A percentile compares a stretch with the other conserved stretches of the same genome.
phyloP scores from a whole-genome alignment of 2,329 filamentous ascomycete genomes.

The Lasiodiplodia gonubiensis region DNA sequence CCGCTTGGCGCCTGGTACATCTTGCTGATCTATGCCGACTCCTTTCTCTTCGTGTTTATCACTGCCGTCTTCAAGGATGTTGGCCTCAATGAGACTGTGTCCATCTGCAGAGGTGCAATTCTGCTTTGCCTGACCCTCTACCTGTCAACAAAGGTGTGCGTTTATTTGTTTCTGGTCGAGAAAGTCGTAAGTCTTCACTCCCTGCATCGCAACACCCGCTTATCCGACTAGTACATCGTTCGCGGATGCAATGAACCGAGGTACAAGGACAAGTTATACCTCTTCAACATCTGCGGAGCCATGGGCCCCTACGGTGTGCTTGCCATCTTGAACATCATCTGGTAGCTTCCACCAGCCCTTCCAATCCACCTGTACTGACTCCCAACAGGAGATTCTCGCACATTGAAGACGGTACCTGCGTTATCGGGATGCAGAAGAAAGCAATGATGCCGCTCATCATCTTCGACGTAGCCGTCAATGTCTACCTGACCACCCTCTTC shows the following conservation, averaged over 20 bases:
- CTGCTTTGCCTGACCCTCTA: conserved; percentile 10
- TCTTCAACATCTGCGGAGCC: neutral
- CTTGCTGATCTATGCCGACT: conserved; percentile 3
- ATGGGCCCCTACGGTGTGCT: conserved; percentile 16
- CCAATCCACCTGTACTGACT: neutral
- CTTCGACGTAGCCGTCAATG: conserved; percentile 66
- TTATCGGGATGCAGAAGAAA: conserved; percentile 65
- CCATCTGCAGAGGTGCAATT: conserved; percentile 7
- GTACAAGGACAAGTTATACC: conserved; percentile 1
- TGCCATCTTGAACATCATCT: conserved; percentile 19
- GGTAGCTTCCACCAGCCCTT: neutral
- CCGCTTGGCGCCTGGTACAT: conserved; percentile 4
- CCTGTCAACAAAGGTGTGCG: conserved; percentile 17
- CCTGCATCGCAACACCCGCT: neutral
- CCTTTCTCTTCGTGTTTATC: conserved; percentile 19
- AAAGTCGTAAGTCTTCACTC: conserved; percentile 1
- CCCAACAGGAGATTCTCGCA: conserved; percentile 8
- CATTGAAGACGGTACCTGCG: conserved; percentile 47
- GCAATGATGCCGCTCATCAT: conserved; percentile 66
- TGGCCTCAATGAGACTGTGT: conserved; percentile 5
- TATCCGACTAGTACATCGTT: conserved; percentile 7
- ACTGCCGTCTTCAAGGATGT: conserved; percentile 21
- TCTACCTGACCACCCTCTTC: conserved; percentile 68
- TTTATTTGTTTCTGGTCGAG: conserved; percentile 13
- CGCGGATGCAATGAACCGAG: conserved; percentile 6